Evolutionary conservation across 129 eudicot species (phyloP).

Genomic region (Flaveria trinervia): DNA sequence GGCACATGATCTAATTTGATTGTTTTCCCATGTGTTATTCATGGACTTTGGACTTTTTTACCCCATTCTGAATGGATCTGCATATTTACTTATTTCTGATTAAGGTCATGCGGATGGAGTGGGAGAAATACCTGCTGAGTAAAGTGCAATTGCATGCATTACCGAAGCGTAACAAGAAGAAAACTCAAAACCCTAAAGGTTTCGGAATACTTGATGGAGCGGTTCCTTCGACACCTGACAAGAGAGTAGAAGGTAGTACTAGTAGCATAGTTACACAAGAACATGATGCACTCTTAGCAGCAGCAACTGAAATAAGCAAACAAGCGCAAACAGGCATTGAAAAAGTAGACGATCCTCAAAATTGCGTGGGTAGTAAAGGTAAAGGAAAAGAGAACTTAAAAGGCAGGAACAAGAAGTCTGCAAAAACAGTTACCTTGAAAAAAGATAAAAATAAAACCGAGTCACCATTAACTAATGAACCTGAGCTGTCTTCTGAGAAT

Average conservation of each 20-base stretch:
- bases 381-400: conserved; percentile 43
- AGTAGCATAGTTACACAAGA: conserved; percentile 79
- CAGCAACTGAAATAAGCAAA: conserved; percentile 75
- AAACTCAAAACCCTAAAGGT: conserved; percentile 62
- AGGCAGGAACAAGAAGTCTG: conserved; percentile 44
- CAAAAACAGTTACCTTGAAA: conserved; percentile 22
- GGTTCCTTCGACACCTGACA: conserved; percentile 48
- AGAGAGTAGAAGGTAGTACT: conserved; percentile 57
- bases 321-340: conserved; percentile 41
- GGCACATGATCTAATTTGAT: neutral
- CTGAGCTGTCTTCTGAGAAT: conserved; percentile 35
- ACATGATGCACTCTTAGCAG: conserved; percentile 78
- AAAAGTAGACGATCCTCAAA: conserved; percentile 40
- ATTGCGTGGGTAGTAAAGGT: conserved; percentile 33
- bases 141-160: conserved; percentile 79
- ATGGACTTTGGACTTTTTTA: neutral
- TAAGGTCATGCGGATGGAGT: conserved; percentile 84
- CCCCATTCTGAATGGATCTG: neutral
- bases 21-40: neutral
- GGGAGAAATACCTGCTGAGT: conserved; percentile 94
- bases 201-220: conserved; percentile 84
- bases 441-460: conserved; percentile 27
- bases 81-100: conserved; percentile 15
- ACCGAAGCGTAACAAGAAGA: conserved; percentile 67
- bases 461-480: conserved; percentile 30